A percentile compares a stretch with the other conserved stretches of the same genome.
Evolutionary conservation across 2,329 filamentous ascomycete species (phyloP).

Genomic region (Curvularia verruculosa): DNA sequence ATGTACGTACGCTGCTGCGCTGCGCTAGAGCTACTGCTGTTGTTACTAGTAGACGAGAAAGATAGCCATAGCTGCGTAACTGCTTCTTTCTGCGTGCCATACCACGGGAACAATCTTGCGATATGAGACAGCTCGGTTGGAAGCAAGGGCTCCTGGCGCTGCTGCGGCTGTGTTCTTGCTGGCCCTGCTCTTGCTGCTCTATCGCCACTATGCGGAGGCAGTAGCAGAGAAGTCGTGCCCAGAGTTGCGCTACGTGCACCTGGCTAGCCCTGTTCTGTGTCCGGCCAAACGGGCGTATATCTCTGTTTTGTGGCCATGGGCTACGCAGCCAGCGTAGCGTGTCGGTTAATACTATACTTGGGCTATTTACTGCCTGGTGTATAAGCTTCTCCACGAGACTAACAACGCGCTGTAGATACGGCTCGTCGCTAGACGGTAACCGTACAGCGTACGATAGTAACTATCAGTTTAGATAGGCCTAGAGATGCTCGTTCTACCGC

Average conservation of each 20-base stretch:
- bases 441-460: slow-evolving; percentile 4
- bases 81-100: background rate
- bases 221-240: slow-evolving; percentile 6
- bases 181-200: background rate
- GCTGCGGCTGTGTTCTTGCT: background rate
- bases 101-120: background rate
- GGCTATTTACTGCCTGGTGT: background rate
- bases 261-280: slow-evolving; percentile 1
- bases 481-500: slow-evolving; percentile 2
- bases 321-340: slow-evolving; percentile 4
- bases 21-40: background rate
- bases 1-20: background rate
- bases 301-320: background rate
- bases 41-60: background rate
- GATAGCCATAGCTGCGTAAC: background rate
- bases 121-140: background rate
- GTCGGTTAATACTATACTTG: no score
- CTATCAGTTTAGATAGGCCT: slow-evolving; percentile 1
- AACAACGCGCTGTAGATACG: background rate
- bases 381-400: background rate
- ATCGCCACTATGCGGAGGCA: slow-evolving; percentile 2
- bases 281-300: background rate
- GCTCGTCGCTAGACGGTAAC: background rate
- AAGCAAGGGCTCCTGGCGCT: background rate
- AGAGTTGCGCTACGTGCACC: background rate